phyloP scores from a whole-genome alignment of 371 early-diverging fungal species.

The Apophysomyces ossiformis region DNA sequence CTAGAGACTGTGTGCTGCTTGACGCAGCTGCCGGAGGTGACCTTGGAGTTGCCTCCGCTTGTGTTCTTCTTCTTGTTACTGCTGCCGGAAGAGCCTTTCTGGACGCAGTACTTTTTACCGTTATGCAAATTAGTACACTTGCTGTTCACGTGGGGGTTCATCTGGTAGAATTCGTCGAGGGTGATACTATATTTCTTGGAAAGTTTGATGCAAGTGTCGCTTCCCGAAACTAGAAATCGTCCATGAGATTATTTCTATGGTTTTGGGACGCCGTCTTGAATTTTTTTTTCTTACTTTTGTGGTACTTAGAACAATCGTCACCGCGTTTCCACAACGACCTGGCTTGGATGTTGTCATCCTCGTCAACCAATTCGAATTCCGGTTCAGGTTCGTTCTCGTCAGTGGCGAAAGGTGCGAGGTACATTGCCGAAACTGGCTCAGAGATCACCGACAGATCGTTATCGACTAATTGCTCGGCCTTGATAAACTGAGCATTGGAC shows the following conservation, averaged over 20 bases:
- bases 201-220: conserved; percentile 40
- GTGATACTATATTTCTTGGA: conserved; percentile 35
- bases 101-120: conserved; percentile 48
- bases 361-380: conserved; percentile 32
- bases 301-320: conserved; percentile 25
- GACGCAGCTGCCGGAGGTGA: conserved; percentile 22
- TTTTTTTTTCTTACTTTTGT: conserved; percentile 26
- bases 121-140: conserved; percentile 44
- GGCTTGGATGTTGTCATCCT: conserved; percentile 3
- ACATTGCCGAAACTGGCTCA: conserved; percentile 23
- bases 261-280: conserved; percentile 7
- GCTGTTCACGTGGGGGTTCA: conserved; percentile 44
- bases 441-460: conserved; percentile 8
- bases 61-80: conserved; percentile 3
- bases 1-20: conserved; percentile 26
- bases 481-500: conserved; percentile 18
- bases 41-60: not conserved
- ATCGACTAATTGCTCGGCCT: conserved; percentile 16
- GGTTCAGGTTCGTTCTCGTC: conserved; percentile 24
- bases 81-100: conserved; percentile 18
- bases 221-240: conserved; percentile 26
- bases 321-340: conserved; percentile 31
- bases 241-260: conserved; percentile 3
- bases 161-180: conserved; percentile 24
- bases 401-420: conserved; percentile 23